These are phyloP conservation scores for Venturiaceae sp. DNA, from an alignment of 2,329 filamentous ascomycete species.

Conservation along the genomic window DNA sequence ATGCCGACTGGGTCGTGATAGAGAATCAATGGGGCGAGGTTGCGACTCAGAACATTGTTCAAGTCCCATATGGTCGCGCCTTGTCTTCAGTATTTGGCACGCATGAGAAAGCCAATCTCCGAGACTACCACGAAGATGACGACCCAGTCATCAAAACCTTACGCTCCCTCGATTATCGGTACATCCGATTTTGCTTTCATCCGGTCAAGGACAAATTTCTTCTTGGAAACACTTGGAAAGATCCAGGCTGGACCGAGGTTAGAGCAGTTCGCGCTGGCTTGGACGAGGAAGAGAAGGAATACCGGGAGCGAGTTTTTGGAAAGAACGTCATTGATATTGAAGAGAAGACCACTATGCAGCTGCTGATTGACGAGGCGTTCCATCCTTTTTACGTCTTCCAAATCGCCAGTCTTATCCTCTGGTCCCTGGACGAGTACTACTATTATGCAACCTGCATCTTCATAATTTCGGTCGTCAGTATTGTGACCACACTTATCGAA, in stretches of 20 bases:
- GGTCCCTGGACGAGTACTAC: conserved; percentile 94
- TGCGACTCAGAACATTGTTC: conserved; percentile 59
- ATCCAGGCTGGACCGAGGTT: conserved; percentile 77
- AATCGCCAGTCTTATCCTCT: conserved; percentile 84
- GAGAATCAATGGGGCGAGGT: conserved; percentile 98
- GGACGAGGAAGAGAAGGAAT: conserved; percentile 78
- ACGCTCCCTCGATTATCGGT: conserved; percentile 79
- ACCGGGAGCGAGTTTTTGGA: conserved; percentile 79
- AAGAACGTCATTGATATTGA: conserved; percentile 87
- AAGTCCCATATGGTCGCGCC: conserved; percentile 48
- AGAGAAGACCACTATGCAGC: conserved; percentile 72
- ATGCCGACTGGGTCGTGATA: conserved; percentile 85
- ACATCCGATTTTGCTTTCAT: conserved; percentile 88
- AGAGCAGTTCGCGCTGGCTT: conserved; percentile 67
- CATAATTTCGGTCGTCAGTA: conserved; percentile 85
- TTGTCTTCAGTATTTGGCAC: conserved; percentile 61
- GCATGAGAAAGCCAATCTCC: conserved; percentile 50
- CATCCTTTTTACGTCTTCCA: conserved; percentile 99
- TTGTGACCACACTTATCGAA: conserved; percentile 79
- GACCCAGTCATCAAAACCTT: conserved; percentile 70
- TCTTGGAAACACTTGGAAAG: conserved; percentile 84
- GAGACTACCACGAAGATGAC: conserved; percentile 60
- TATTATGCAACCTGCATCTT: conserved; percentile 97
- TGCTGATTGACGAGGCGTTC: conserved; percentile 89
- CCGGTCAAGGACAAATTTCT: conserved; percentile 82